Evolutionary conservation across 371 early-diverging fungal genomes (phyloP).

Genomic region (Mucor sp.): DNA sequence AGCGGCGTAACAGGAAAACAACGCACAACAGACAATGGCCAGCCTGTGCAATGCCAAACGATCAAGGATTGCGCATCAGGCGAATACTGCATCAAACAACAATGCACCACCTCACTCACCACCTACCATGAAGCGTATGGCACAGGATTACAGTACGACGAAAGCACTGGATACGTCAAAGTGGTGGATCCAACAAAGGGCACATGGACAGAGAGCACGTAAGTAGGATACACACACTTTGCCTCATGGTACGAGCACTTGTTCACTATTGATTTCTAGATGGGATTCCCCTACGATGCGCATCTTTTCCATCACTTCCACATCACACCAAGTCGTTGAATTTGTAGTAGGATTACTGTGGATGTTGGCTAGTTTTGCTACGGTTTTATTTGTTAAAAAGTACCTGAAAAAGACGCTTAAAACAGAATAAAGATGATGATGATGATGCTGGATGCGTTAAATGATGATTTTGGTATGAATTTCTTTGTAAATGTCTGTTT

Average conservation of each 20-base stretch:
- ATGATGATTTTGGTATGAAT: constrained; percentile 8
- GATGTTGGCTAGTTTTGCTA: constrained; percentile 35
- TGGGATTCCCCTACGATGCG: constrained; percentile 59
- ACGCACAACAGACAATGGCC: constrained; percentile 14
- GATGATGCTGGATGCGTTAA: background rate
- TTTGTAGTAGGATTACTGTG: constrained; percentile 63
- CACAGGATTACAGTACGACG: constrained; percentile 66
- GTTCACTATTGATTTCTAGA: too few relatives aligned
- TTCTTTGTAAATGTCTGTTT: constrained; percentile 11
- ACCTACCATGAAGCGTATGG: constrained; percentile 77
- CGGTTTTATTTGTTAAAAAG: constrained; percentile 36
- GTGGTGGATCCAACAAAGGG: constrained; percentile 66
- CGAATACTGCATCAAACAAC: constrained; percentile 55
- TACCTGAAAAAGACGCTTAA: constrained; percentile 52
- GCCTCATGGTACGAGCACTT: background rate
- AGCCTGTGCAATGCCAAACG: constrained; percentile 24
- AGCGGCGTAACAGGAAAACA: constrained; percentile 53
- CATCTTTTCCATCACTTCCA: constrained; percentile 59
- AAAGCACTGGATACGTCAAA: constrained; percentile 37
- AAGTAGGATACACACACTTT: constrained; percentile 31
- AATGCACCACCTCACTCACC: constrained; percentile 58
- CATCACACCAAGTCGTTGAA: constrained; percentile 59
- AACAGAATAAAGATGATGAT: constrained; percentile 18
- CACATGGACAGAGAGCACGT: constrained; percentile 76
- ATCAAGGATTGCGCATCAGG: constrained; percentile 40